Evolutionary conservation across 116 monocot species (phyloP).

Genomic region (Phalaenopsis hybrid): DNA sequence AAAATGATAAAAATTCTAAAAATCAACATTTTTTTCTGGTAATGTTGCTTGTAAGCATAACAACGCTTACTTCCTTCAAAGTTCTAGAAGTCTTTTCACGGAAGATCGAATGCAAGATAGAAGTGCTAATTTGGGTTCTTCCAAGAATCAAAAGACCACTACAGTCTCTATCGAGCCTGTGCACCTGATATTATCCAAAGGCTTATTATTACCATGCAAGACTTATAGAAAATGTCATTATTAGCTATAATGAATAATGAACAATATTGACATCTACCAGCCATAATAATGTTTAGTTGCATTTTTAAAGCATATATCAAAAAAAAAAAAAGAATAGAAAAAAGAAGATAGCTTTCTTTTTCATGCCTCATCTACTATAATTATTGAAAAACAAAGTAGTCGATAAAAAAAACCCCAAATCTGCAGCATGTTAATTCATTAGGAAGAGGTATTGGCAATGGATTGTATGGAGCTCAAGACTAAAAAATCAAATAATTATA

Average conservation of each 20-base stretch:
- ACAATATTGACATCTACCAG: neutral
- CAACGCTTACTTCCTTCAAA: slow-evolving; percentile 44
- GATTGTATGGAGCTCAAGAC: neutral
- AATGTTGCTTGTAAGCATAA: neutral
- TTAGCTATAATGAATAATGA: neutral
- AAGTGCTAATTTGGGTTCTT: slow-evolving; percentile 67
- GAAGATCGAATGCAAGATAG: slow-evolving; percentile 91
- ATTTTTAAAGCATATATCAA: neutral
- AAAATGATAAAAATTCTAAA: neutral
- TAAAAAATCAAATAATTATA: neutral
- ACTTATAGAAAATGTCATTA: neutral
- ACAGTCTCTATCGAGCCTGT: slow-evolving; percentile 91
- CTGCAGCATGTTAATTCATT: neutral
- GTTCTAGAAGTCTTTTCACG: slow-evolving; percentile 85
- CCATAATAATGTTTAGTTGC: no score
- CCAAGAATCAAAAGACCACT: slow-evolving; percentile 87
- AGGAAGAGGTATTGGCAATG: neutral
- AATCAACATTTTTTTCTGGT: neutral
- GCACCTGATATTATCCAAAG: slow-evolving; percentile 45
- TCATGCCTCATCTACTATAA: neutral
- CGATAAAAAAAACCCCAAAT: neutral
- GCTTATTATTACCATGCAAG: neutral
- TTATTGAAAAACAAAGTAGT: neutral
- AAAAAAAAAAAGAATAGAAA: neutral
- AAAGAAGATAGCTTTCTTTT: neutral